phyloP scores from a whole-genome alignment of 129 eudicot genomes.

The Escallonia herrerae region DNA sequence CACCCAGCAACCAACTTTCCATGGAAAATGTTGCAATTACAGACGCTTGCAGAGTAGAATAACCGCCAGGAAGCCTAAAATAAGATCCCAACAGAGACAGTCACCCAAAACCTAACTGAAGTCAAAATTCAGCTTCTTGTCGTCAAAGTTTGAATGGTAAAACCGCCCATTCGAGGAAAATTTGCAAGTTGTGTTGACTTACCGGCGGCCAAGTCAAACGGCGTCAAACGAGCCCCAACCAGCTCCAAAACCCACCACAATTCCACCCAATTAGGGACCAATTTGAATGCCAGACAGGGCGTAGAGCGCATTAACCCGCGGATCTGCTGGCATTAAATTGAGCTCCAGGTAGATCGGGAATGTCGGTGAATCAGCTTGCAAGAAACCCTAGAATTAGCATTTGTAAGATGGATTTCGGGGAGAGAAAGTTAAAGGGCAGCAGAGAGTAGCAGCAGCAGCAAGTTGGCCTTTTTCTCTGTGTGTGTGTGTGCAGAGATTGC shows the following conservation, averaged over 20 bases:
- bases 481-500: background rate
- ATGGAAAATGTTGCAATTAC: background rate
- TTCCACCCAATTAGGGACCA: background rate
- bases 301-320: background rate
- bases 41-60: background rate
- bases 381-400: slow-evolving; percentile 14
- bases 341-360: slow-evolving; percentile 21
- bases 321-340: slow-evolving; percentile 19
- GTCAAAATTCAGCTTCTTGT: background rate
- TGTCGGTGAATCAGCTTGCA: slow-evolving; percentile 13
- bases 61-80: background rate
- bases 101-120: background rate
- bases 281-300: background rate
- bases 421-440: background rate
- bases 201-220: slow-evolving; percentile 13
- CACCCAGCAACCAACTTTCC: background rate
- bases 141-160: background rate
- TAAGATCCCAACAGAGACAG: slow-evolving; percentile 1
- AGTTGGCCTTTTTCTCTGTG: background rate
- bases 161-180: background rate
- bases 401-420: background rate
- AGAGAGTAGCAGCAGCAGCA: background rate
- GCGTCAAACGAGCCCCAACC: background rate
- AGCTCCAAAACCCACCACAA: background rate
- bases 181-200: slow-evolving; percentile 6